phyloP scores from a whole-genome alignment of 345 rosid genomes.

The Orychophragmus violaceus region DNA sequence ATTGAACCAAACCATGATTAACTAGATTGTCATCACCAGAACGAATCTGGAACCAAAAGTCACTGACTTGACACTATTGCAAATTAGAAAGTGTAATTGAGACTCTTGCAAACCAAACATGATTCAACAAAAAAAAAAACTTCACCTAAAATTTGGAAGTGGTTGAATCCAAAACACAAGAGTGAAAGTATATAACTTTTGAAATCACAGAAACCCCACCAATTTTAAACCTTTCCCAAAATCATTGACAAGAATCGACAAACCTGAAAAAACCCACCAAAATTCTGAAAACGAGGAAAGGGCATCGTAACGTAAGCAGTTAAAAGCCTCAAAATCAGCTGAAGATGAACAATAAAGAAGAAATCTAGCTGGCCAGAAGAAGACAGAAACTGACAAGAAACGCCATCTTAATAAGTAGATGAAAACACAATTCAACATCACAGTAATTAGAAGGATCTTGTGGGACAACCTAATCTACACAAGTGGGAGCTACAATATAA shows the following conservation, averaged over 20 bases:
- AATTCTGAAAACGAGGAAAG: slow-evolving; percentile 24
- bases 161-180: background rate
- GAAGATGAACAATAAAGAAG: slow-evolving; percentile 6
- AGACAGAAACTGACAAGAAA: slow-evolving; percentile 11
- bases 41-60: slow-evolving; percentile 14
- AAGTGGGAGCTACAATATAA: slow-evolving; percentile 9
- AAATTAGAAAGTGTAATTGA: background rate
- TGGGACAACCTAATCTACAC: slow-evolving; percentile 10
- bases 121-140: background rate
- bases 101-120: background rate
- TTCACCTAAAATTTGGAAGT: background rate
- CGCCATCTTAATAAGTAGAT: background rate
- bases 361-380: background rate
- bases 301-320: slow-evolving; percentile 2
- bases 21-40: background rate
- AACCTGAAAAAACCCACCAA: slow-evolving; percentile 28
- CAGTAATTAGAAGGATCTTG: background rate
- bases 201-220: slow-evolving; percentile 12
- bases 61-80: slow-evolving; percentile 1
- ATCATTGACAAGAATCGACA: slow-evolving; percentile 22
- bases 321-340: background rate
- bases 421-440: slow-evolving; percentile 13
- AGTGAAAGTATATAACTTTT: too few relatives aligned
- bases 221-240: background rate
- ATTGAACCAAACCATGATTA: background rate